Evolutionary conservation across 257 asterid genomes (phyloP), one percentile per base, ranked within the genome.

Genomic region (Jaltomata sinuosa): DNA sequence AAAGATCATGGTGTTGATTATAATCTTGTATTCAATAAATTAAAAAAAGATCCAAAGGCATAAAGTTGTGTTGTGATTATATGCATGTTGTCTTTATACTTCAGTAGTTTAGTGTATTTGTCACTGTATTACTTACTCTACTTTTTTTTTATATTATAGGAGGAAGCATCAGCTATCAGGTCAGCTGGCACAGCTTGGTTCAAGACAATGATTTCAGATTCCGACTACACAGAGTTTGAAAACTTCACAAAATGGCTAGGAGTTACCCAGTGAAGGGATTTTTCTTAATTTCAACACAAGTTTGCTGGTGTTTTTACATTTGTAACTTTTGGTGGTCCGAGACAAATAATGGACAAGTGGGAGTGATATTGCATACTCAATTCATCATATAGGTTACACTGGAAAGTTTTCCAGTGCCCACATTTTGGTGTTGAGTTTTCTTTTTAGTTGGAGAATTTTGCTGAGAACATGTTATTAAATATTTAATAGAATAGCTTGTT

Each of bases 211-310:
- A 92, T 95, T 54, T 94, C 97, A 0, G 97, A 95, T 14, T 90
- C 94, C 3, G 97, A 94, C 78, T 95, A 95, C 86, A 90, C 97
- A 0, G 98, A 95, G 87, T 95, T 95, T 1, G 99, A 95, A 5
- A 89, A 87, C 86, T 95, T 95, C 93, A 25, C 98, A 1, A 95
- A 95, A 87, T 95, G 99, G 99, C 86, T 95, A 86, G 99, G 97
- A 0, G 97, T 86, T 21, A 78, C 94, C 0, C 92, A 93, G 97
- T 93, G 86, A 91, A 83, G 64, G 19, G 42, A 25, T 40, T 36
- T 52, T 86, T n/a, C 52, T 71, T n/a, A 0, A 11, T 40, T 15
- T 11, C 32, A 38, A 71, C 34, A 55, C 64, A 40, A 71, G n/a
- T 1, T 71, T 71, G n/a, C 3, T 71, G 34, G 0, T 71, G 21